phyloP scores from a whole-genome alignment of 2,329 filamentous ascomycete genomes.

The Fusarium protoensiforme region DNA sequence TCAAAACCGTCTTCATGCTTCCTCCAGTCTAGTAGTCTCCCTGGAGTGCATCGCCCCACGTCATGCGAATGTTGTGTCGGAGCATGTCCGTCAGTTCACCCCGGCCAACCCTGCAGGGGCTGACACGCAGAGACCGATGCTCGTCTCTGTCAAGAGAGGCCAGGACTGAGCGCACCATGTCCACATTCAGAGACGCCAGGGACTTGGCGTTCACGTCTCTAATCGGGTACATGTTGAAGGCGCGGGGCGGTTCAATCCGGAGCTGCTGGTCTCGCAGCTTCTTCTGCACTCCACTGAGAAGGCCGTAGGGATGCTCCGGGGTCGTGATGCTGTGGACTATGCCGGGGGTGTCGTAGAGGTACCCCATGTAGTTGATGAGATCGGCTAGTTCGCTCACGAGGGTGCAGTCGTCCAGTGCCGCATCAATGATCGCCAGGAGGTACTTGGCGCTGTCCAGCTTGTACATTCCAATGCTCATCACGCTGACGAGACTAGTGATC shows the following conservation, averaged over 20 bases:
- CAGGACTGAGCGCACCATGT: neutral
- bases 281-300: neutral
- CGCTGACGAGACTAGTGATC: neutral
- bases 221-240: neutral
- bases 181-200: neutral
- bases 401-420: neutral
- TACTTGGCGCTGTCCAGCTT: neutral
- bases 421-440: neutral
- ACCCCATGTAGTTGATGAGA: neutral
- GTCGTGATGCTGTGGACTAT: neutral
- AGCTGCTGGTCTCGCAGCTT: neutral
- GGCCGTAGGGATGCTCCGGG: neutral
- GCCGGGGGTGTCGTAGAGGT: neutral
- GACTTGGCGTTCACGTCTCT: neutral
- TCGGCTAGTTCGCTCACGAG: neutral
- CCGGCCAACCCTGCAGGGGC: neutral
- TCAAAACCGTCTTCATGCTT: neutral
- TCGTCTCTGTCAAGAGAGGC: neutral
- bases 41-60: neutral
- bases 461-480: neutral
- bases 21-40: neutral
- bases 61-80: neutral
- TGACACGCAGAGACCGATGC: neutral
- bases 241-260: neutral
- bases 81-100: neutral